Evolutionary conservation across 139 green algal genomes (phyloP), one percentile per base, ranked within the genome.

Genomic region (Tetradesmus lagerheimii): DNA sequence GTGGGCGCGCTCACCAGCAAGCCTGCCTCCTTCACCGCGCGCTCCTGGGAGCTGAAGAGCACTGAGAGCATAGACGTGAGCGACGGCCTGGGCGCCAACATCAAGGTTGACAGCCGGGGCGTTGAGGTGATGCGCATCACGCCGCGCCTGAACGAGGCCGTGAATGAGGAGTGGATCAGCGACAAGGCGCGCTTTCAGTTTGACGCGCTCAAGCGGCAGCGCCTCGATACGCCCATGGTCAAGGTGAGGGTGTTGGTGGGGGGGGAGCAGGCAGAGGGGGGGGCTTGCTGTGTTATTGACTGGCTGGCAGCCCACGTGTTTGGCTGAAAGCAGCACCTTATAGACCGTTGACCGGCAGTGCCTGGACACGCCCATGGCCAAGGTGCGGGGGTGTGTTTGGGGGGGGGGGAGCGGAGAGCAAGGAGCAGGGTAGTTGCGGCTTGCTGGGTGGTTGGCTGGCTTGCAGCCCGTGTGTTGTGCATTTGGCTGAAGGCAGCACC

Each of bases 101-200:
- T 99, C 86, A 94, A 95, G 29, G 93, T 99, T 20, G 97, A 99
- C 90, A 87, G 87, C 88, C 85, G 97, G 3, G 97, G 97, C 12
- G 76, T 90, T 18, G 97, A 99, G 94, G 97, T 98, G n/a, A 99
- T 99, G 95, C 96, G 98, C 92, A 97, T 99, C 67, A 90, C 98
- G 53, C 97, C 98, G 0, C 94, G 97, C 4, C 87, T 98, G 50
- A 99, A 99, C 89, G 98, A 99, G 92, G 94, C 91, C 0, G 95
- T 99, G 11, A 99, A 99, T 88, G 98, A 99, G 97, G 98, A 99
- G 93, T 99, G 98, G 98, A 95, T 99, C 86, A 96, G 90, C 16
- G 98, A 99, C 96, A 99, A 99, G 93, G 94, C 93, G 2, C 95
- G 98, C 84, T 99, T 99, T 92, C 96, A 98, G 91, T 99, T 98